Conservation (phyloP, 192 early-diverging fungal genomes). For the Podila horticola region DNA sequence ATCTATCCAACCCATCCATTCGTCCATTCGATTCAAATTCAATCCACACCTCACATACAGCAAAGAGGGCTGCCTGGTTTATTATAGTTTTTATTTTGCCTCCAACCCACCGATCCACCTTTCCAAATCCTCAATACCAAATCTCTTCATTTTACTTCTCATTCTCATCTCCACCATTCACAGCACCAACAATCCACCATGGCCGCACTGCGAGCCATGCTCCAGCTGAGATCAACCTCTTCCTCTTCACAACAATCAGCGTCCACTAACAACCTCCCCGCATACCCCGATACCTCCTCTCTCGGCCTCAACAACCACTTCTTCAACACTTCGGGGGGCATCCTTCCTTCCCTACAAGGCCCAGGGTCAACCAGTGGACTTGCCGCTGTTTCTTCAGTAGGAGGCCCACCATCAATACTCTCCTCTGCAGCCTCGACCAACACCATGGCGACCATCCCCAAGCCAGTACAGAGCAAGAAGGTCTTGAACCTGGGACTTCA, state of each 20-base stretch:
- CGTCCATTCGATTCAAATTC: neutral
- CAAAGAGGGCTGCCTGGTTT: neutral
- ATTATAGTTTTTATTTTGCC: neutral
- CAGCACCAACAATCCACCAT: conserved; percentile 1
- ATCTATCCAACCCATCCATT: neutral
- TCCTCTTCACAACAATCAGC: neutral
- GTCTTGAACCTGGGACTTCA: no score
- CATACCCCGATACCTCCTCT: no score
- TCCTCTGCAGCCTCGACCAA: no score
- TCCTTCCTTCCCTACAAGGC: no score
- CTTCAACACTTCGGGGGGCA: no score
- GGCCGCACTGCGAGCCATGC: conserved; percentile 6
- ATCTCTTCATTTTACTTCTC: neutral
- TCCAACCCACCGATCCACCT: neutral
- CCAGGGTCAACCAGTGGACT: no score
- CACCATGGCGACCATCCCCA: no score
- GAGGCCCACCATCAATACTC: no score
- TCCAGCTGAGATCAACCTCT: neutral
- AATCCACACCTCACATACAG: neutral
- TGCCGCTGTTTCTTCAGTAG: no score
- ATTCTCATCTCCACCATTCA: neutral
- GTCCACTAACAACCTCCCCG: no score
- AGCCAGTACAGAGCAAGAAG: no score
- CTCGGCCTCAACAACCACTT: no score
- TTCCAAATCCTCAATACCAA: neutral